Evolutionary conservation across 2,329 filamentous ascomycete species (phyloP), one percentile per base, ranked within the genome.

Genomic region (Xylaria polymorpha): DNA sequence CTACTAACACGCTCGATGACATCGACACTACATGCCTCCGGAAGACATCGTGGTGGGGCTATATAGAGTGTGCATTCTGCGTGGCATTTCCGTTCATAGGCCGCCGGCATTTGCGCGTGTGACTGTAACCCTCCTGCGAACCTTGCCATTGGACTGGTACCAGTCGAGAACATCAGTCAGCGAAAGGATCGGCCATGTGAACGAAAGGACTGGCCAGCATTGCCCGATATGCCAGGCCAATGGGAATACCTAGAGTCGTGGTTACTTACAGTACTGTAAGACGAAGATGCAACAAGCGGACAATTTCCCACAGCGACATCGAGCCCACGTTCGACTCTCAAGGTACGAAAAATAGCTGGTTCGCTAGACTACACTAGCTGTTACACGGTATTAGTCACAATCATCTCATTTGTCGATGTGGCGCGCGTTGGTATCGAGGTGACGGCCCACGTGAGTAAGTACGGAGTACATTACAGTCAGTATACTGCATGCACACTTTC

Each of bases 111-210:
- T 62, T 64, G 67, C 72, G 72, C 68, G 58, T 73, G 70, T 68
- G 70, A 75, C 61, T 75, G 74, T 75, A 72, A 76, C 75, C 68
- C 68, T 73, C 65, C 66, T 44, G 62, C 58, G 12, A 37, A 68
- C 64, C 66, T 74, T 72, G 73, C 46, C 58, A 57, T 62, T 76
- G 74, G 75, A 76, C 67, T 72, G 74, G 72, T 75, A 64, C 70
- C 67, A 69, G 71, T 72, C 67, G 53, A 64, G 35, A 44, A 32
- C 43, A 61, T 25, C 58, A 58, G 35, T 71, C 70, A 75, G 73
- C 73, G 68, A 71, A 64, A 68, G 69, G 61, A 72, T 68, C 20
- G n/a, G 18, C 68, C 76, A 78, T 77, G 76, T 77, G 75, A 74
- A 64, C 65, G 46, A 67, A 71, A 61, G 68, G 74, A 77, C 64